Evolutionary conservation across 176 grass and related monocot genomes (phyloP).

Genomic region (Chrysopogon serrulatus): DNA sequence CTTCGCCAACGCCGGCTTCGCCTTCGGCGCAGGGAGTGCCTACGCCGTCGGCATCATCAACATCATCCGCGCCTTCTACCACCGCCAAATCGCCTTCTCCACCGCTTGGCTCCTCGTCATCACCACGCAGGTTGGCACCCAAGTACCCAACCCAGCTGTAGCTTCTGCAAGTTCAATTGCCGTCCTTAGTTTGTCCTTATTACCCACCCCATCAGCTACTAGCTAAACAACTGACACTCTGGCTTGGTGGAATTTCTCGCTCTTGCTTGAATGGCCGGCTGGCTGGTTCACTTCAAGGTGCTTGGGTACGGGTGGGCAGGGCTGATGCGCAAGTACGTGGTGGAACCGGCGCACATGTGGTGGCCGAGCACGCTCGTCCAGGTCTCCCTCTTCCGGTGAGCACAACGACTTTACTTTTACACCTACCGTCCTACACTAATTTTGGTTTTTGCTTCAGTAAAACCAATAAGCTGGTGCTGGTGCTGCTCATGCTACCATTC

Average conservation of each 20-base stretch:
- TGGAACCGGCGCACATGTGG: conserved; percentile 94
- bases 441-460: background rate
- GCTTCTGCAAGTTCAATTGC: no score
- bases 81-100: conserved; percentile 61
- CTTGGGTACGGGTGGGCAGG: conserved; percentile 93
- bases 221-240: background rate
- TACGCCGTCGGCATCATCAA: conserved; percentile 74
- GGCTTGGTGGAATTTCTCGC: background rate
- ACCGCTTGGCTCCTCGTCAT: conserved; percentile 70
- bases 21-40: conserved; percentile 64
- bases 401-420: background rate
- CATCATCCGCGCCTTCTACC: conserved; percentile 80
- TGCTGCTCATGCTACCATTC: no score
- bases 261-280: background rate
- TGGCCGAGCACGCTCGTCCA: conserved; percentile 88
- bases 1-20: conserved; percentile 88
- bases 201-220: background rate
- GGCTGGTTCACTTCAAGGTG: conserved; percentile 26
- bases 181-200: no score
- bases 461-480: background rate
- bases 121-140: conserved; percentile 64
- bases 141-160: no score
- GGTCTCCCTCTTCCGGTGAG: conserved; percentile 90
- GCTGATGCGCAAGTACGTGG: conserved; percentile 85
- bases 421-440: background rate